These are phyloP conservation scores for Isoetes taiwanensis DNA, from an alignment of 75 land plant genomes.

Conservation along the genomic window DNA sequence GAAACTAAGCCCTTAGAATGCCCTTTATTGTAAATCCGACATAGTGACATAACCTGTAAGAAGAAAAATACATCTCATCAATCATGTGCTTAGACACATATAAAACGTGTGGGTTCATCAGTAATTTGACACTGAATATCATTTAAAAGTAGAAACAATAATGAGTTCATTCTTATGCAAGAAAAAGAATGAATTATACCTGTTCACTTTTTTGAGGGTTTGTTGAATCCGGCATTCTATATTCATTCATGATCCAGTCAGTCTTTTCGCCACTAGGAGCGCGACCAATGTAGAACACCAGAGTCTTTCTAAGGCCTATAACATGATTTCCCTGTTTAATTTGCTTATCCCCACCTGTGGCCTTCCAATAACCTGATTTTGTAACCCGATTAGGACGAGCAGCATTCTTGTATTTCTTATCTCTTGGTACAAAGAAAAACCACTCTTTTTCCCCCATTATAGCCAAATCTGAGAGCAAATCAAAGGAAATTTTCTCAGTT, in stretches of 20 bases:
- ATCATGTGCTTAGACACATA: no score
- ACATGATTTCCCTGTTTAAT: conserved; percentile 23
- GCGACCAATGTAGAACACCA: conserved; percentile 59
- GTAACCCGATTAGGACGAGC: conserved; percentile 63
- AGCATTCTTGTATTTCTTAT: conserved; percentile 53
- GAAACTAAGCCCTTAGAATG: no score
- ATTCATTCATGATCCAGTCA: conserved; percentile 75
- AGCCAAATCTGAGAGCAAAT: conserved; percentile 23
- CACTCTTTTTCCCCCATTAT: conserved; percentile 70
- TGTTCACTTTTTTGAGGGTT: no score
- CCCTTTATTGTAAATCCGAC: no score
- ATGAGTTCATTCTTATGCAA: no score
- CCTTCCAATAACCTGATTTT: conserved; percentile 67
- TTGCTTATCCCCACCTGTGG: conserved; percentile 60
- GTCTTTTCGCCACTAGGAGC: conserved; percentile 60
- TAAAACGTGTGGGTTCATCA: no score
- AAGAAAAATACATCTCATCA: no score
- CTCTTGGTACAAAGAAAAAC: conserved; percentile 66
- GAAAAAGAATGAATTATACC: no score
- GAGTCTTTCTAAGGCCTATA: conserved; percentile 66
- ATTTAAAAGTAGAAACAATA: no score
- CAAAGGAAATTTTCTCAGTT: background rate
- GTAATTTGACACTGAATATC: no score
- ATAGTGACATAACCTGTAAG: no score
- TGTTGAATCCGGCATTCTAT: conserved; percentile 58